These are phyloP conservation scores for Rosa persica DNA, from an alignment of 306 rosid species.

Conservation along the genomic window DNA sequence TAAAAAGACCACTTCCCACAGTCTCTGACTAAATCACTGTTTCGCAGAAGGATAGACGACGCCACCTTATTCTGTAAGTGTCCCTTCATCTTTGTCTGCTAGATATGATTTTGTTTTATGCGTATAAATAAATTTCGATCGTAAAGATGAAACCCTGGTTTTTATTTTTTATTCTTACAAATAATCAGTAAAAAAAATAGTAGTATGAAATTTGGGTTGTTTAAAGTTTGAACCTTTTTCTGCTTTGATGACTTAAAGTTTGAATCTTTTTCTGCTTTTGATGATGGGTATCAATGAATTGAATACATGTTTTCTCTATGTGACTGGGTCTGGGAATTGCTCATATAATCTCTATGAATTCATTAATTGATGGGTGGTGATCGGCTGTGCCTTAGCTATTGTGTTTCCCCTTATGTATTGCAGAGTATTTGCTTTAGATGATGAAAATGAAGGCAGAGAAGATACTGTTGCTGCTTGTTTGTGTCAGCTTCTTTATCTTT, in stretches of 20 bases:
- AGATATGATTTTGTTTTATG: no score
- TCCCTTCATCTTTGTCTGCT: not conserved
- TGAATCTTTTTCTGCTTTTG: not conserved
- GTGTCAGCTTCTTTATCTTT: constrained; percentile 36
- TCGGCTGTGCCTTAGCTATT: not conserved
- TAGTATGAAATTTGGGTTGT: not conserved
- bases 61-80: not conserved
- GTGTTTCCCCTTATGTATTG: not conserved
- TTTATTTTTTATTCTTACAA: no score
- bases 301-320: not conserved
- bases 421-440: constrained; percentile 31
- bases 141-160: not conserved
- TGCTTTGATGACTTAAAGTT: not conserved
- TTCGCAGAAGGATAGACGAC: not conserved
- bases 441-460: constrained; percentile 50
- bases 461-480: constrained; percentile 44
- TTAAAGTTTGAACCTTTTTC: not conserved
- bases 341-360: not conserved
- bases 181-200: not conserved
- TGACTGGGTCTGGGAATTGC: not conserved
- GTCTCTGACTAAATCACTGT: not conserved
- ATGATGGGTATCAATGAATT: not conserved
- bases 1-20: not conserved
- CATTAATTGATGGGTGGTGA: constrained; percentile 1
- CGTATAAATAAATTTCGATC: not conserved